Evolutionary conservation across 352 stramenopile genomes (phyloP), one percentile per base, ranked within the genome.

Genomic region (Porosira glacialis): DNA sequence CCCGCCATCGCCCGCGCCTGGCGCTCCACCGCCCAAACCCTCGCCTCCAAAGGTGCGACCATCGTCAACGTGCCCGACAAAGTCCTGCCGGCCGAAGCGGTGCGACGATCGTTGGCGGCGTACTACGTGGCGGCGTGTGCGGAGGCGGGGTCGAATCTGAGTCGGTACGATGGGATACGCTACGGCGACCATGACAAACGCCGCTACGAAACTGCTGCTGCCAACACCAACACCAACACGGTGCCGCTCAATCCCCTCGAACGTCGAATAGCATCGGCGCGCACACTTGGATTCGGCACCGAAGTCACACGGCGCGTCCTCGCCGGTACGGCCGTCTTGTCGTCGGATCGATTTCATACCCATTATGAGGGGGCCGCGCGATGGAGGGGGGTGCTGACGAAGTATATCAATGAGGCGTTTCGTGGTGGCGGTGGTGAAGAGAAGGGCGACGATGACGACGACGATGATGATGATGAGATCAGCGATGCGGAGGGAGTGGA

Each of bases 121-220:
- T 99, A 99, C 75, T 98, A 99, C 74, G 96, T 98, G n/a, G 78
- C 98, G 35, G 94, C 95, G 7, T 97, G 94, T 67, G 95, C 96
- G 0, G 96, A 99, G 83, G 96, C 96, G 8, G 97, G 93, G 28
- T 98, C 95, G 0, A 99, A 99, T 76, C 84, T 99, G 43, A 95
- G 93, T 44, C 88, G 96, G 38, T 99, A 98, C 75, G 95, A 98
- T 80, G 95, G 95, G 11, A 92, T 98, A 52, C 57, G 81, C 17
- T 92, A 83, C 59, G 83, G 83, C 27, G n/a, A n/a, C n/a, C n/a
- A n/a, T n/a, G n/a, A n/a, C n/a, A n/a, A n/a, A n/a, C n/a, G n/a
- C n/a, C n/a, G n/a, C n/a, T n/a, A n/a, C n/a, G n/a, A n/a, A n/a
- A n/a, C n/a, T n/a, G n/a, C n/a, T n/a, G n/a, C n/a, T n/a, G n/a